phyloP scores from a whole-genome alignment of 1,139 yeast species.

The Candida pseudoviswanathii region DNA sequence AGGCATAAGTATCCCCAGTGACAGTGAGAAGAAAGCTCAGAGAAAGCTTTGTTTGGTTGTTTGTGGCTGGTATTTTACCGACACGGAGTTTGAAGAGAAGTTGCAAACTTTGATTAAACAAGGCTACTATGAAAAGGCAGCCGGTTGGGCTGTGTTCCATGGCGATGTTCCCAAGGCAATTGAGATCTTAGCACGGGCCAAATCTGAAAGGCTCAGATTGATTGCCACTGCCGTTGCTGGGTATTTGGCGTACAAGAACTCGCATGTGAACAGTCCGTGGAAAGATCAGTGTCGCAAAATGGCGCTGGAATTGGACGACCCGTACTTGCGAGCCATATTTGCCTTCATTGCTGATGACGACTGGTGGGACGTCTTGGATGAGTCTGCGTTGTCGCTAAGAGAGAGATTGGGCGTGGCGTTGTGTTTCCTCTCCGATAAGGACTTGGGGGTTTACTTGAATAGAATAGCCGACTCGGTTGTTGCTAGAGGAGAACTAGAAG shows the following conservation, averaged over 20 bases:
- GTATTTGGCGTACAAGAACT: conserved; percentile 72
- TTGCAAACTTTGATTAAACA: conserved; percentile 55
- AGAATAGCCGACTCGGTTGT: conserved; percentile 74
- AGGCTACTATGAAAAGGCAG: conserved; percentile 84
- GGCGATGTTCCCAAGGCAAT: conserved; percentile 86
- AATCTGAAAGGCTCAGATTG: conserved; percentile 63
- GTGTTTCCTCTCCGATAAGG: conserved; percentile 79
- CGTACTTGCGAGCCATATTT: conserved; percentile 87
- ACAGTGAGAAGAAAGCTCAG: conserved; percentile 58
- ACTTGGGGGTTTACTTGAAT: conserved; percentile 66
- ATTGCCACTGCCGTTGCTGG: conserved; percentile 97
- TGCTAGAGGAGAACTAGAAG: conserved; percentile 83
- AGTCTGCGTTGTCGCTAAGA: conserved; percentile 80
- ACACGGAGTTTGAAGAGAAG: conserved; percentile 72
- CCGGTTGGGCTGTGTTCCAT: conserved; percentile 97
- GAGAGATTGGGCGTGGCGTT: conserved; percentile 91
- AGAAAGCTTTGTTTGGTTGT: conserved; percentile 80
- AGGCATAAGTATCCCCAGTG: conserved; percentile 47
- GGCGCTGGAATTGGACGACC: conserved; percentile 86
- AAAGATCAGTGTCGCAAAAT: conserved; percentile 87
- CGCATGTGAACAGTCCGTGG: conserved; percentile 78
- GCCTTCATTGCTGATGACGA: conserved; percentile 93
- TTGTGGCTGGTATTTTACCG: conserved; percentile 90
- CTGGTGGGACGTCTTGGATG: conserved; percentile 96
- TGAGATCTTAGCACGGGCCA: conserved; percentile 62